Evolutionary conservation across 2,329 filamentous ascomycete species (phyloP), one percentile per base, ranked within the genome.

Genomic region (Plenodomus biglobosus): DNA sequence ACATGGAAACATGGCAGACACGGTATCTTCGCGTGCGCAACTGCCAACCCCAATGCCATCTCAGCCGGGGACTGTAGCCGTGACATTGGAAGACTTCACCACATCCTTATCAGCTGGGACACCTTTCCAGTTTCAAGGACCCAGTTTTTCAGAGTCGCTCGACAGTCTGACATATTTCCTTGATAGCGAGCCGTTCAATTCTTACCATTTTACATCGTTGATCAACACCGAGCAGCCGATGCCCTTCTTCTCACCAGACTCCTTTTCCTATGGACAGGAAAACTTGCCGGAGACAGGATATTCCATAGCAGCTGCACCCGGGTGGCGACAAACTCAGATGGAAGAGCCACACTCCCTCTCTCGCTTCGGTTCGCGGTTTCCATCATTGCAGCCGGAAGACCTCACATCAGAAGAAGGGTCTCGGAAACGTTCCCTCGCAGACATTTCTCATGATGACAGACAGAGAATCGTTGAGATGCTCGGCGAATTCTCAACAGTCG

Each of bases 401-500:
- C 48, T 58, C 16, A 42, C 38, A 5, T 58, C 46, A 22, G 49
- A 52, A 35, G 18, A 52, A 37, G 39, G 44, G 38, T 24, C 42
- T 44, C 46, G 42, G 34, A 42, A 53, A 16, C 55, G 61, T n/a
- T 49, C 62, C 1, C 43, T 73, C n/a, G 56, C 69, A 19, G 68
- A 73, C 24, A 58, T 73, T 15, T 72, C 69, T 4, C 53, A 64
- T 8, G 61, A 65, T 10, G 69, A 71, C 45, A 58, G 70, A 15
- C 64, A 71, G 34, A 59, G 52, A 10, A 83, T 85, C 45, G 80
- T 81, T 60, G 80, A 76, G 46, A 77, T 81, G n/a, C 68, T 86
- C 0, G 78, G 82, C 17, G 82, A 85, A 51, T 86, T 86, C 53
- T 81, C 81, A 0, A 75, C 78, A 1, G 79, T 85, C 3, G 67